A percentile compares a stretch with the other conserved stretches of the same genome.
These are phyloP conservation scores for Hemileccinum rubropunctum DNA, from an alignment of 768 basidiomycete species.

Conservation along the genomic window DNA sequence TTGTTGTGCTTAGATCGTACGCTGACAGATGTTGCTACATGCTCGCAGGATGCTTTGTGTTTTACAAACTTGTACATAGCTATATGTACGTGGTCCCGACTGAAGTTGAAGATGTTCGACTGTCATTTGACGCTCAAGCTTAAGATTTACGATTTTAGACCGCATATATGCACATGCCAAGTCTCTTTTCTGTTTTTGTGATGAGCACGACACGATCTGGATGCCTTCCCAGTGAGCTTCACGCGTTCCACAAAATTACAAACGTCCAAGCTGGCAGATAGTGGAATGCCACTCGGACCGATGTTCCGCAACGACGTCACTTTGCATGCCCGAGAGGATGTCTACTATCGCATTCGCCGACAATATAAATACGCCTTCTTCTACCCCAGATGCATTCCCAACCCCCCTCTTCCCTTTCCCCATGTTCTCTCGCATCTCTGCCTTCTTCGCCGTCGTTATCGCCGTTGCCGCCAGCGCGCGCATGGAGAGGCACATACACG, in stretches of 20 bases:
- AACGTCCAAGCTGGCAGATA: neutral
- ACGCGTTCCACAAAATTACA: no score
- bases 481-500: constrained; percentile 17
- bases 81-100: no score
- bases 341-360: neutral
- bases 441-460: constrained; percentile 15
- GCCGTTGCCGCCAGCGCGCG: constrained; percentile 22
- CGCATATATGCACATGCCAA: constrained; percentile 4
- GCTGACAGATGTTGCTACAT: neutral
- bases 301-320: constrained; percentile 11
- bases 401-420: neutral
- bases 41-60: neutral
- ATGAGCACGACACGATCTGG: no score
- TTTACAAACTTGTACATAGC: neutral
- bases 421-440: constrained; percentile 24
- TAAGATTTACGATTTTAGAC: neutral
- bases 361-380: constrained; percentile 23
- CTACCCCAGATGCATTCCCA: neutral
- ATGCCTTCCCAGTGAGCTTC: no score
- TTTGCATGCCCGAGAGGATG: no score
- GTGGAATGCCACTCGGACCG: neutral
- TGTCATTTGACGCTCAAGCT: no score
- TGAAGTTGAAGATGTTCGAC: no score
- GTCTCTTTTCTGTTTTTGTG: no score
- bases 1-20: no score